Base-by-base conservation (phyloP, 495 filamentous ascomycete species). In the Thermothielavioides terrestris region DNA sequence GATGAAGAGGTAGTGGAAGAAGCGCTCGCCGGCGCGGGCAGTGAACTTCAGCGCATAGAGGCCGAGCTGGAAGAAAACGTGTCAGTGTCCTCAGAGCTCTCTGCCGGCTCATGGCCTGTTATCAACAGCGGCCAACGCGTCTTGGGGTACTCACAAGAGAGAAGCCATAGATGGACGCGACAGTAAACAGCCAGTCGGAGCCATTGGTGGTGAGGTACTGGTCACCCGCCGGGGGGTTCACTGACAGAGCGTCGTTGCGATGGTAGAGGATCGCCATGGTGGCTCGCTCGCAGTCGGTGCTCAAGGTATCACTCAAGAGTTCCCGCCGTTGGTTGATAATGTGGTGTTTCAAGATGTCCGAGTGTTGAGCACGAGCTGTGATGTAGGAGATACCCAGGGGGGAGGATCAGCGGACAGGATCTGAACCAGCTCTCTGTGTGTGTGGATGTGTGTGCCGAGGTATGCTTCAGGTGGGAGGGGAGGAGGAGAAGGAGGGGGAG, bases 1-100 rank as follows among this genome's bases (percentile, higher is more conserved):
- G 44, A 63, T 70, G 61, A 74, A 78, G 46, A 77, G 59, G 52
- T 76, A 76, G 61, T 78, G 75, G 64, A 77, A 78, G 59, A 78
- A 66, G 53, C 64, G 67, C 61, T 77, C 74, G 21, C 72, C 70
- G 15, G 57, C 49, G 12, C 62, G 60, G 42, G 74, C 69, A 2
- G 59, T 44, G 54, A 66, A 70, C 37, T 63, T 61, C n/a, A 66
- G 59, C 36, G 51, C 65, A 41, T 55, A 66, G 56, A 70, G 52
- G 55, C 31, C 50, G n/a, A 75, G 31, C 59, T 61, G 25, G 51
- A 17, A 15, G 31, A 1, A 25, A 3, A 11, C 1, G 6, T 9
- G 48, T 43, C 10, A 44, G 25, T 34, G 3, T 23, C n/a, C n/a
- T n/a, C n/a, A n/a, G n/a, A n/a, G n/a, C n/a, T n/a, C n/a, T n/a